Evolutionary conservation across 257 asterid species (phyloP).

Genomic region (Fraxinus quadrangulata): DNA sequence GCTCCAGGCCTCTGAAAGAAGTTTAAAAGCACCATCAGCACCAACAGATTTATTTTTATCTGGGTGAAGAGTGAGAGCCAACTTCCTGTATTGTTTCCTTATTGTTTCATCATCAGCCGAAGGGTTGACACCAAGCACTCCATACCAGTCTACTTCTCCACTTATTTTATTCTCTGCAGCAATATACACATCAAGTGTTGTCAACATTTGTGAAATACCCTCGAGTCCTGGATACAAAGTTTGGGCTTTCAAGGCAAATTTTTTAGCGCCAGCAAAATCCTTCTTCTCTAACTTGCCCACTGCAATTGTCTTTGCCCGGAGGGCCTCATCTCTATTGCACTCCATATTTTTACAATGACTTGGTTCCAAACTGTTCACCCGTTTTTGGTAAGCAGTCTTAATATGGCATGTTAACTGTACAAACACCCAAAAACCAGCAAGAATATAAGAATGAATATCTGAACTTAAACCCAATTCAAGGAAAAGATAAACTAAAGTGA

Average conservation of each 20-base stretch:
- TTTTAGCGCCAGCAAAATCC: conserved; percentile 64
- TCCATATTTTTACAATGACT: conserved; percentile 50
- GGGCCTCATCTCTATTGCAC: conserved; percentile 82
- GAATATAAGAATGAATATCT: conserved; percentile 14
- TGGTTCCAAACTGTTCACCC: conserved; percentile 22
- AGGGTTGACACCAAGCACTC: conserved; percentile 67
- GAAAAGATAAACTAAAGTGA: conserved; percentile 1
- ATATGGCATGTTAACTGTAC: conserved; percentile 24
- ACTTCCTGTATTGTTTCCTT: conserved; percentile 63
- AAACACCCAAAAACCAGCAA: conserved; percentile 17
- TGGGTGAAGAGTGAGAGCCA: conserved; percentile 76
- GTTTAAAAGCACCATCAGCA: conserved; percentile 76
- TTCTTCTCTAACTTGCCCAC: conserved; percentile 54
- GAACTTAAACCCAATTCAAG: conserved; percentile 24
- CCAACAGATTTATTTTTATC: conserved; percentile 68
- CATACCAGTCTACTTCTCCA: conserved; percentile 80
- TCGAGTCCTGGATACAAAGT: conserved; percentile 60
- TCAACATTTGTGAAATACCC: conserved; percentile 58
- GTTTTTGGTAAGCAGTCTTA: conserved; percentile 22
- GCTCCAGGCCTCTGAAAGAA: conserved; percentile 73
- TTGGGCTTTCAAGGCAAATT: conserved; percentile 67
- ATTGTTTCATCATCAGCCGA: conserved; percentile 64
- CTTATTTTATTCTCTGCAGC: conserved; percentile 66
- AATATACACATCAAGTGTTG: conserved; percentile 58
- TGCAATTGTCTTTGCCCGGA: conserved; percentile 63